Base-by-base conservation (phyloP, 495 filamentous ascomycete genomes). In the Annulohypoxylon bovei region DNA sequence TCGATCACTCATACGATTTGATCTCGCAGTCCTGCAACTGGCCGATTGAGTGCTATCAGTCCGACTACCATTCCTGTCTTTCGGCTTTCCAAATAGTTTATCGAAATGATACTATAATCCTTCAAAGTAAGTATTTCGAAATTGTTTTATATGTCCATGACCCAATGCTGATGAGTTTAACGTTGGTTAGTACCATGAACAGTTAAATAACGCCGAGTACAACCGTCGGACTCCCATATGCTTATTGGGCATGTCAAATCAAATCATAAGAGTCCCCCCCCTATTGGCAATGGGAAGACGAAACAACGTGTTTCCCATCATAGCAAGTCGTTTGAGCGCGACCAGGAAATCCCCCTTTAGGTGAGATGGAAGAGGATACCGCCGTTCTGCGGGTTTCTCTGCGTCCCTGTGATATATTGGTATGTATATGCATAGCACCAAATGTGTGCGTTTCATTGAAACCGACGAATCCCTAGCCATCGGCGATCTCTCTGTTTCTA, bases 1-100 rank as follows among this genome's bases (percentile, higher is more conserved):
- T 68, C 70, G 70, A 68, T 72, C 70, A 55, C 70, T 72, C 70
- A 68, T 72, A 68, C 65, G 65, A 68, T 72, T 72, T 68, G 70
- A 65, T 65, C 70, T 72, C 60, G 65, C 65, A 65, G 56, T 72
- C 65, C 65, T 68, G 65, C 70, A 72, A 52, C 65, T 53, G 70
- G 61, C 70, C 65, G 70, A 68, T 72, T 68, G 50, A 62, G 70
- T 72, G 14, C 40, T 44, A 65, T 72, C 57, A 61, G 49, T 53
- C 63, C 65, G 65, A 72, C 56, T 65, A 62, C 52, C 55, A 22
- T 65, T 65, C 57, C 60, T 49, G 30, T 71, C 12, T 20, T 60
- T 28, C 49, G 44, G 44, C 44, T 64, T 50, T 68, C 53, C 28
- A 68, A 72, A 55, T 30, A 16, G 46, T 46, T 63, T 5, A 23